Evolutionary conservation across 257 asterid species (phyloP).

Genomic region (Cynanchum wilfordii): DNA sequence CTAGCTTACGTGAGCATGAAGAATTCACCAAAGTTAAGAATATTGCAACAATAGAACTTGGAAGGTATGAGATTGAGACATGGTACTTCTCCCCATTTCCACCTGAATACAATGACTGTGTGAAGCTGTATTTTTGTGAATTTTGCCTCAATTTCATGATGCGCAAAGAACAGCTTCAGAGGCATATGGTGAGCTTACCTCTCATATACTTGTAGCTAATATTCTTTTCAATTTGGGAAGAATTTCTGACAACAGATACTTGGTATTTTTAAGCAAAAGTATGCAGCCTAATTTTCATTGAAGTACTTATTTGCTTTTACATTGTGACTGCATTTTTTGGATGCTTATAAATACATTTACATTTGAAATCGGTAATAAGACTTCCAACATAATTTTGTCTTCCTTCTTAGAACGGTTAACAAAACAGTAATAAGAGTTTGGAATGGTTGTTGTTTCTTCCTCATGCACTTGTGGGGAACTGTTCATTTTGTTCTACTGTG

Average conservation of each 20-base stretch:
- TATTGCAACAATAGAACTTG: slow-evolving; percentile 92
- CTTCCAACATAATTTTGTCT: neutral
- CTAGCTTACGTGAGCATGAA: slow-evolving; percentile 95
- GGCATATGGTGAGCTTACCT: slow-evolving; percentile 76
- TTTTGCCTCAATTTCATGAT: slow-evolving; percentile 96
- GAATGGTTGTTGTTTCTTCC: neutral
- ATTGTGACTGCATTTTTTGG: neutral
- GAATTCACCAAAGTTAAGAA: slow-evolving; percentile 93
- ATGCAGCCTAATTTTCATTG: neutral
- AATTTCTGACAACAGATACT: neutral
- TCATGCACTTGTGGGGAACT: neutral
- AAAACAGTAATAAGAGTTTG: neutral
- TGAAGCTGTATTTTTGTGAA: slow-evolving; percentile 89
- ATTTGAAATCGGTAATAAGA: neutral
- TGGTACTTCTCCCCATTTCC: slow-evolving; percentile 99
- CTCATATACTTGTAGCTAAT: neutral
- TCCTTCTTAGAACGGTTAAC: neutral
- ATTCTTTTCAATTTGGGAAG: neutral
- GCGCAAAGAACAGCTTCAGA: slow-evolving; percentile 95
- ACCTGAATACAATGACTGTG: slow-evolving; percentile 91
- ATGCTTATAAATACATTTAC: neutral
- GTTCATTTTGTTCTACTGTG: neutral
- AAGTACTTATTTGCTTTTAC: neutral
- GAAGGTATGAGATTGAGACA: slow-evolving; percentile 95
- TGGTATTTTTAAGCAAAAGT: neutral